These are phyloP conservation scores for Alternaria ventricosa DNA, from an alignment of 2,329 filamentous ascomycete species.

Conservation along the genomic window DNA sequence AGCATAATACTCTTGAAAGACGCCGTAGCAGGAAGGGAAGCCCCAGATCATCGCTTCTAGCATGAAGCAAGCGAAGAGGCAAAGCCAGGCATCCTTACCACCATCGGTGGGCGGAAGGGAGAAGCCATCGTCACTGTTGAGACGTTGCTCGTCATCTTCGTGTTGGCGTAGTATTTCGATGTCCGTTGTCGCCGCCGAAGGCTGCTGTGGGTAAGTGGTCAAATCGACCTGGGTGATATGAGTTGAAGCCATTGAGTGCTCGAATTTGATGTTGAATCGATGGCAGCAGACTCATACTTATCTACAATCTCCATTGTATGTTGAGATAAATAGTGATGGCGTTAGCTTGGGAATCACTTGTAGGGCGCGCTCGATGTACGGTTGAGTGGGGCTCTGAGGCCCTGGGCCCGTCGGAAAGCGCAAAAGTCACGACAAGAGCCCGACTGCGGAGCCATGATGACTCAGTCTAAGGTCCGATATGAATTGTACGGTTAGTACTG, in stretches of 20 bases:
- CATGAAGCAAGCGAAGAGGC: slow-evolving; percentile 53
- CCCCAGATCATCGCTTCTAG: slow-evolving; percentile 59
- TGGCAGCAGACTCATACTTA: background rate
- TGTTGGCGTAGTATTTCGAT: slow-evolving; percentile 24
- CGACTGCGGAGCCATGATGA: background rate
- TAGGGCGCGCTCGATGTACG: slow-evolving; percentile 27
- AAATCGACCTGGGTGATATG: slow-evolving; percentile 21
- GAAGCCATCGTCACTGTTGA: slow-evolving; percentile 31
- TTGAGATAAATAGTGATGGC: background rate
- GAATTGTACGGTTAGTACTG: background rate
- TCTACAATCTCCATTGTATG: background rate
- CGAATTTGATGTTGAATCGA: background rate
- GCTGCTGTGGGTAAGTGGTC: slow-evolving; percentile 16
- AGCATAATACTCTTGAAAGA: slow-evolving; percentile 45
- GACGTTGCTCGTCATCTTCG: slow-evolving; percentile 2
- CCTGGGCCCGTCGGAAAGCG: slow-evolving; percentile 7
- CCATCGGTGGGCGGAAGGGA: slow-evolving; percentile 38
- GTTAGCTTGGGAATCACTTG: slow-evolving; percentile 11
- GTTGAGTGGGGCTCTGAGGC: background rate
- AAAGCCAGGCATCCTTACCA: slow-evolving; percentile 41
- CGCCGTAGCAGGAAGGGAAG: slow-evolving; percentile 39
- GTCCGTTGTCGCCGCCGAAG: slow-evolving; percentile 14
- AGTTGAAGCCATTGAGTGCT: slow-evolving; percentile 23
- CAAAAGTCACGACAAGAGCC: background rate
- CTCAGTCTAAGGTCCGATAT: background rate